These are phyloP conservation scores for Diaporthe australafricana DNA, from an alignment of 2,329 filamentous ascomycete species.

Conservation along the genomic window DNA sequence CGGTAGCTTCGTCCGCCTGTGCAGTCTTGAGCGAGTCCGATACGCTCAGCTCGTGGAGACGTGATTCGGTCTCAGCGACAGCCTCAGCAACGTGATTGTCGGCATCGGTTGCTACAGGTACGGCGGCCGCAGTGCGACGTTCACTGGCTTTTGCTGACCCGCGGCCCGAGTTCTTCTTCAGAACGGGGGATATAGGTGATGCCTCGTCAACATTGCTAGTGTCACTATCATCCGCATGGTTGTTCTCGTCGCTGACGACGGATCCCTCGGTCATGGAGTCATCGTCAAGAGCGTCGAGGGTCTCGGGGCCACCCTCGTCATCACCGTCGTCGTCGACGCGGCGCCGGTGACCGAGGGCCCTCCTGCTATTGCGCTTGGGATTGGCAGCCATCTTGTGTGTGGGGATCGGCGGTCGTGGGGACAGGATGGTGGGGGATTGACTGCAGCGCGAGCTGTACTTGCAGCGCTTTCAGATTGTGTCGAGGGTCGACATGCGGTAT, in stretches of 20 bases:
- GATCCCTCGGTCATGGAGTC: conserved; percentile 76
- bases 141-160: conserved; percentile 51
- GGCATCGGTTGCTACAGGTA: conserved; percentile 37
- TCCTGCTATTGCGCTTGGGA: conserved; percentile 66
- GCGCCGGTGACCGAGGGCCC: conserved; percentile 74
- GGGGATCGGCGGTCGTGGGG: conserved; percentile 29
- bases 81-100: conserved; percentile 41
- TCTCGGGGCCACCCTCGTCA: conserved; percentile 70
- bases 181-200: conserved; percentile 60
- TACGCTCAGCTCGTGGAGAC: conserved; percentile 66
- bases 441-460: conserved; percentile 35
- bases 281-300: conserved; percentile 67
- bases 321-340: conserved; percentile 78
- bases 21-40: conserved; percentile 54
- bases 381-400: conserved; percentile 44
- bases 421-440: conserved; percentile 25
- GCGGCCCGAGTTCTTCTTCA: conserved; percentile 55
- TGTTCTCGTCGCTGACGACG: conserved; percentile 70
- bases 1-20: conserved; percentile 57
- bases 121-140: conserved; percentile 37
- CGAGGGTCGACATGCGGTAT: conserved; percentile 34
- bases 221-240: conserved; percentile 70
- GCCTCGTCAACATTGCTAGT: conserved; percentile 71
- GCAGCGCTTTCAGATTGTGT: conserved; percentile 33
- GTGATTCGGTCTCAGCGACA: conserved; percentile 65